Conservation (phyloP, 2,329 filamentous ascomycete genomes). For the Endocalyx cinctus region DNA sequence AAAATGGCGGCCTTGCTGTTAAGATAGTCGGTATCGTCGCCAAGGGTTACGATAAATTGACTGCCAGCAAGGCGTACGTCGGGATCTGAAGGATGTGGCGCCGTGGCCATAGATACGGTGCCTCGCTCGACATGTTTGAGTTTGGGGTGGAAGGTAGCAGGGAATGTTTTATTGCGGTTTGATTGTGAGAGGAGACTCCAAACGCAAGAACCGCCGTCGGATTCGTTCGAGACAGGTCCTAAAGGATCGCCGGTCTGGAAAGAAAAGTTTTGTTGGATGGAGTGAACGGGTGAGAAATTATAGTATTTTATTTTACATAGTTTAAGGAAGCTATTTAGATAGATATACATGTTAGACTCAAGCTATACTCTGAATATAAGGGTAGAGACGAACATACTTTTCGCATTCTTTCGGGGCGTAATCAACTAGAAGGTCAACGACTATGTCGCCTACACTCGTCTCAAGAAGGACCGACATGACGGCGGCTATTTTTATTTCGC, state of each 20-base stretch:
- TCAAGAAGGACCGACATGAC: constrained; percentile 90
- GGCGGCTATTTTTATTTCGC: background rate
- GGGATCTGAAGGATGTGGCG: constrained; percentile 67
- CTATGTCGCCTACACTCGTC: constrained; percentile 88
- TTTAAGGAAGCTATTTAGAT: constrained; percentile 87
- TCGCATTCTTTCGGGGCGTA: constrained; percentile 89
- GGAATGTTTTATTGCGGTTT: constrained; percentile 69
- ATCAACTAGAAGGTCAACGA: constrained; percentile 86
- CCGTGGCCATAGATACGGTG: constrained; percentile 97
- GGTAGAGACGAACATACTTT: constrained; percentile 61
- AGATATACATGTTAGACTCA: too few relatives aligned
- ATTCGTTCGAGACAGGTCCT: constrained; percentile 75
- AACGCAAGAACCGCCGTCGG: constrained; percentile 89
- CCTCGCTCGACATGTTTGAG: constrained; percentile 85
- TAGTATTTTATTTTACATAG: constrained; percentile 99
- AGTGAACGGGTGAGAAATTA: constrained; percentile 92
- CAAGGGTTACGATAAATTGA: constrained; percentile 90
- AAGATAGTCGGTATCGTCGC: constrained; percentile 82
- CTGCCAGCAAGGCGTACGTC: constrained; percentile 80
- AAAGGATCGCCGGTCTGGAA: constrained; percentile 95
- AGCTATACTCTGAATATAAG: too few relatives aligned
- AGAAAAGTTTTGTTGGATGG: constrained; percentile 89
- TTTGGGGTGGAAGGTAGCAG: constrained; percentile 79
- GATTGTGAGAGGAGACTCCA: constrained; percentile 80
- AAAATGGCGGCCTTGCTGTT: constrained; percentile 95